Base-by-base conservation (phyloP, 176 grass and related monocot species). In the Raddia distichophylla region DNA sequence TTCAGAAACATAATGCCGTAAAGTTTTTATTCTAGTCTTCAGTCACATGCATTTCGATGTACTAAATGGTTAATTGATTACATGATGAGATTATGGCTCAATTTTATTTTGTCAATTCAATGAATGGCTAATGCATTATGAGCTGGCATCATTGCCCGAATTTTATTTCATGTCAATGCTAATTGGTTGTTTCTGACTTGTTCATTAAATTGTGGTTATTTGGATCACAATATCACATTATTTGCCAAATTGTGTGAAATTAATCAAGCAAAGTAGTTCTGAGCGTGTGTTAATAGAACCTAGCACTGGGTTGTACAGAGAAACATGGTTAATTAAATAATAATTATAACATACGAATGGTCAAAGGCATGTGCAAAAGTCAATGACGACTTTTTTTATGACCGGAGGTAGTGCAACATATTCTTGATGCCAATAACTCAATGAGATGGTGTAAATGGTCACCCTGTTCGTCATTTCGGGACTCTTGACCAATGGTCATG, bases 21-120 rank as follows among this genome's bases (percentile, higher is more conserved):
- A 16, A 65, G 3, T 46, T 58, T 50, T 50, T 85, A 34, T 62
- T 57, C 1, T 34, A 33, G 18, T 6, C 2, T 63, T 64, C 27
- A 7, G 14, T 9, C n/a, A 32, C 67, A 37, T 35, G 18, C 34
- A 51, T 65, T 27, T 79, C 1, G 2, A 50, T 67, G 80, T 73
- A 78, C 2, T 27, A 20, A 47, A 80, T 75, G 70, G 4, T 74
- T n/a, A 57, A 69, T 80, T 69, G 35, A 7, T 54, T 69, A 44
- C 67, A 34, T 22, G 19, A 89, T 76, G 37, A 40, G 14, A 18
- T 61, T 70, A 4, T 54, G 64, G 16, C 55, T 47, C 6, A 10
- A 12, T 33, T 67, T 84, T 65, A 10, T 11, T 16, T 18, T 75
- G 52, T 42, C 2, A 40, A 40, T 40, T 40, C 37, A 40, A 40